Conservation (phyloP, 164 flowering plant species). For the Hamamelis virginiana region DNA sequence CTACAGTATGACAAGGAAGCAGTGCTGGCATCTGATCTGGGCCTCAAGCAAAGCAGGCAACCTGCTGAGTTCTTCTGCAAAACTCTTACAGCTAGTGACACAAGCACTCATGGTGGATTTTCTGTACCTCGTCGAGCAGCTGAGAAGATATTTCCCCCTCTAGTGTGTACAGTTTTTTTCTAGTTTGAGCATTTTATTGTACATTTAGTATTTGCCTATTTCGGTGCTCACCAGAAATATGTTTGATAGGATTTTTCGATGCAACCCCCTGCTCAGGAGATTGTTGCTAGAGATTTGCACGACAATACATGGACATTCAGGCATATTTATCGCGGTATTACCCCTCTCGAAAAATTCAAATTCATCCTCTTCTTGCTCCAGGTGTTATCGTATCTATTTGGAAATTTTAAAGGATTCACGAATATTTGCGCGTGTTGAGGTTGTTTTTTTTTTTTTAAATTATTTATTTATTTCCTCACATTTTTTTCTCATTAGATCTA, state of each 20-base stretch:
- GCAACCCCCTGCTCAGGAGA: conserved; percentile 97
- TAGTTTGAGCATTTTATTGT: conserved; percentile 4
- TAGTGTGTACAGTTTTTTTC: conserved; percentile 43
- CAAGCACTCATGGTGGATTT: conserved; percentile 98
- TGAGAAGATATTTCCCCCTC: conserved; percentile 91
- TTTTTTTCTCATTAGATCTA: background rate
- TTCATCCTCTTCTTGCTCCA: background rate
- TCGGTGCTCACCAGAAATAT: conserved; percentile 20
- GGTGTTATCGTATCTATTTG: too few relatives aligned
- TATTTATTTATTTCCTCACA: background rate
- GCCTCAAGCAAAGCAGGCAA: conserved; percentile 83
- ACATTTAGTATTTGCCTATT: background rate
- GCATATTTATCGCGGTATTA: conserved; percentile 91
- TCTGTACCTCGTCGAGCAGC: conserved; percentile 99
- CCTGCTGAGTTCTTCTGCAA: conserved; percentile 94
- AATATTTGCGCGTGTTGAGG: background rate
- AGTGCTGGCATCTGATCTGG: conserved; percentile 79
- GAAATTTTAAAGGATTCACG: background rate
- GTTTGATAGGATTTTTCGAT: conserved; percentile 70
- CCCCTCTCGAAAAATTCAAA: background rate
- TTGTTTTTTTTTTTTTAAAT: too few relatives aligned
- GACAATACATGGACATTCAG: conserved; percentile 85
- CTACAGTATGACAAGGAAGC: conserved; percentile 84
- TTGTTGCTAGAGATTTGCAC: conserved; percentile 84
- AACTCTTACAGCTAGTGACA: conserved; percentile 96